Percentiles rank a stretch among this genome's conserved stretches.
phyloP scores from a whole-genome alignment of 1,139 yeast species.

The Arxiozyma heterogenica region DNA sequence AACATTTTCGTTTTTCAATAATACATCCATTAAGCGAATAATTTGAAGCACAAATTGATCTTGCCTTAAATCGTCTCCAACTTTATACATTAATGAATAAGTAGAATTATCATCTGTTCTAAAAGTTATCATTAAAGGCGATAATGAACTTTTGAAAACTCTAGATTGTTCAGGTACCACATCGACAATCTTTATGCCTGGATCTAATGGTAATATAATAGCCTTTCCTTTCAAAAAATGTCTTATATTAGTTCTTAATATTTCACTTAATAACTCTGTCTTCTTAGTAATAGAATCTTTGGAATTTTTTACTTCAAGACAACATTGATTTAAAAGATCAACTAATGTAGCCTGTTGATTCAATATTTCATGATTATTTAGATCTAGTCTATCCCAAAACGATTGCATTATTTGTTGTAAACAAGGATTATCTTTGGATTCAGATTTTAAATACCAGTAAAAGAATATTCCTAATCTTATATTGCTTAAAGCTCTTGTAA shows the following conservation, averaged over 20 bases:
- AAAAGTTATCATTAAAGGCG: constrained; percentile 78
- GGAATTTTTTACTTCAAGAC: constrained; percentile 37
- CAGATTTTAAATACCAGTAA: constrained; percentile 89
- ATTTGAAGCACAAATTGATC: constrained; percentile 94
- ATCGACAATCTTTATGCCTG: constrained; percentile 50
- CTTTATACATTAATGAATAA: constrained; percentile 84
- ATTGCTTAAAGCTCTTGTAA: constrained; percentile 61
- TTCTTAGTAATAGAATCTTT: constrained; percentile 53
- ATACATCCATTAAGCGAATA: constrained; percentile 81
- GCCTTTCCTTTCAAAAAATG: constrained; percentile 21
- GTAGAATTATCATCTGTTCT: constrained; percentile 42
- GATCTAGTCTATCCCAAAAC: constrained; percentile 28
- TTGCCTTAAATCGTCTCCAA: constrained; percentile 92
- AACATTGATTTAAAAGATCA: constrained; percentile 35
- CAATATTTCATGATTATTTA: constrained; percentile 23
- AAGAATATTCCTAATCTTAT: constrained; percentile 68
- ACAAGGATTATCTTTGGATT: constrained; percentile 57
- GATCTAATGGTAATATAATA: constrained; percentile 32
- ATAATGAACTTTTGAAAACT: constrained; percentile 82
- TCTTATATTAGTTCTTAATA: constrained; percentile 31
- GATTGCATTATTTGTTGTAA: constrained; percentile 33
- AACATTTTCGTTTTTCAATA: constrained; percentile 79
- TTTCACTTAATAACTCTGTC: constrained; percentile 37
- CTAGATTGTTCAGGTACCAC: constrained; percentile 70
- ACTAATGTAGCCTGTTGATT: constrained; percentile 40